phyloP scores from a whole-genome alignment of 2,329 filamentous ascomycete genomes.

The Verruconis gallopava region DNA sequence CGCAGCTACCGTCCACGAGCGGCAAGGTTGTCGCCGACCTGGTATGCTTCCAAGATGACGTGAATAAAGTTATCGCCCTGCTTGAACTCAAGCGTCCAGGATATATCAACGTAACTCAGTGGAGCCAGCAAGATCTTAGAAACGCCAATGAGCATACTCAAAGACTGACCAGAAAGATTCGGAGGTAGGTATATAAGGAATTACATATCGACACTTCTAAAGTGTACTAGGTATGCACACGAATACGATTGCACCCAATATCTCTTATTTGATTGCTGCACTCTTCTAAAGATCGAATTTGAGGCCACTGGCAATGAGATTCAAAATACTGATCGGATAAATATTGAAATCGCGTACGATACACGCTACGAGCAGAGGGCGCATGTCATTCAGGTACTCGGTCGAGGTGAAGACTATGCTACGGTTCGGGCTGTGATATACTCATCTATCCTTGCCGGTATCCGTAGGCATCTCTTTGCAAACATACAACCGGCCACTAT shows the following conservation, averaged over 20 bases:
- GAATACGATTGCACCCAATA: constrained; percentile 1
- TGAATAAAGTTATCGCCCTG: neutral
- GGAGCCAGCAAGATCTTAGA: neutral
- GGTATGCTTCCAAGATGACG: constrained; percentile 1
- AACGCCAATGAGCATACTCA: constrained; percentile 1
- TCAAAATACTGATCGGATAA: constrained; percentile 1
- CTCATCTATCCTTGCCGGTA: neutral
- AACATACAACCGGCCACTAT: neutral
- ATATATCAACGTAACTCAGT: neutral
- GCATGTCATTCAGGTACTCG: neutral
- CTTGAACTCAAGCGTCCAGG: neutral
- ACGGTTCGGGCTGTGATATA: neutral
- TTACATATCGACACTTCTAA: neutral
- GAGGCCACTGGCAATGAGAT: neutral
- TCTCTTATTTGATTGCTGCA: constrained; percentile 1
- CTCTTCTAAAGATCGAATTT: neutral
- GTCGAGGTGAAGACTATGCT: neutral
- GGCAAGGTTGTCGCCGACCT: neutral
- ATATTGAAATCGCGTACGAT: constrained; percentile 1
- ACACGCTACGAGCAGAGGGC: neutral
- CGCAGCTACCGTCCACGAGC: neutral
- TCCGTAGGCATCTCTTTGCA: neutral
- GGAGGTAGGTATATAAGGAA: neutral
- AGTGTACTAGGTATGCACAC: constrained; percentile 1
- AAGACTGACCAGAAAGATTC: constrained; percentile 1